phyloP scores from a whole-genome alignment of 164 flowering plant genomes.

The Tetracentron sinense region DNA sequence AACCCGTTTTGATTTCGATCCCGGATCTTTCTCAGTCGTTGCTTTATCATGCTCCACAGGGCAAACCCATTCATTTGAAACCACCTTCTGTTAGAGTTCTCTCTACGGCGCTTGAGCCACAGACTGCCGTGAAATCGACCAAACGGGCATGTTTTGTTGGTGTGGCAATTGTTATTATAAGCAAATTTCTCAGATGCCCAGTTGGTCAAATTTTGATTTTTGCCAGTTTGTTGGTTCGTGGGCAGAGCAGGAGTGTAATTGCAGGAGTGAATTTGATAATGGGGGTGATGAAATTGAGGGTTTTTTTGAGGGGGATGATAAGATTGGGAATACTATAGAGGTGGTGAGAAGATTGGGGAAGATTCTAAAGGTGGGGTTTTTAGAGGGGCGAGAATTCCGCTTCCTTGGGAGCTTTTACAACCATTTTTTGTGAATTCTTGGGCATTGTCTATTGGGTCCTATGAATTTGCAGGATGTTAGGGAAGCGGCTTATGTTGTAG shows the following conservation, averaged over 20 bases:
- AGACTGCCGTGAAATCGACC: constrained; percentile 78
- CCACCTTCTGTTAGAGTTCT: constrained; percentile 8
- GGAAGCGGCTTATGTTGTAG: constrained; percentile 68
- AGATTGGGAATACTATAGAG: constrained; percentile 28
- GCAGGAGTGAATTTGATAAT: constrained; percentile 32
- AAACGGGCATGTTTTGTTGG: constrained; percentile 76
- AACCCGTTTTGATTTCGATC: background rate
- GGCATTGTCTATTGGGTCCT: constrained; percentile 86
- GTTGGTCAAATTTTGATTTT: constrained; percentile 76
- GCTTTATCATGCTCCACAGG: background rate
- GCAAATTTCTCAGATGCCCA: constrained; percentile 81
- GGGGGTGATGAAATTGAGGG: background rate
- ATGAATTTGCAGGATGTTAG: constrained; percentile 67
- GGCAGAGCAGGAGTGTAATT: constrained; percentile 82
- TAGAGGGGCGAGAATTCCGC: constrained; percentile 63
- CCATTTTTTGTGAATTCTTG: constrained; percentile 73
- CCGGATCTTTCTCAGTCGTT: background rate
- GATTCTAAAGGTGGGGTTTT: constrained; percentile 8
- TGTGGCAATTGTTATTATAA: constrained; percentile 70
- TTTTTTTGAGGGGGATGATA: no score
- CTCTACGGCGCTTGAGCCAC: constrained; percentile 65
- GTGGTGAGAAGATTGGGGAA: constrained; percentile 31
- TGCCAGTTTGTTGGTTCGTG: constrained; percentile 61
- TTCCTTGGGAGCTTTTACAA: constrained; percentile 94
- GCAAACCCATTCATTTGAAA: no score